Conservation (phyloP, 352 stramenopile species). For the Vaucheria bursata region DNA sequence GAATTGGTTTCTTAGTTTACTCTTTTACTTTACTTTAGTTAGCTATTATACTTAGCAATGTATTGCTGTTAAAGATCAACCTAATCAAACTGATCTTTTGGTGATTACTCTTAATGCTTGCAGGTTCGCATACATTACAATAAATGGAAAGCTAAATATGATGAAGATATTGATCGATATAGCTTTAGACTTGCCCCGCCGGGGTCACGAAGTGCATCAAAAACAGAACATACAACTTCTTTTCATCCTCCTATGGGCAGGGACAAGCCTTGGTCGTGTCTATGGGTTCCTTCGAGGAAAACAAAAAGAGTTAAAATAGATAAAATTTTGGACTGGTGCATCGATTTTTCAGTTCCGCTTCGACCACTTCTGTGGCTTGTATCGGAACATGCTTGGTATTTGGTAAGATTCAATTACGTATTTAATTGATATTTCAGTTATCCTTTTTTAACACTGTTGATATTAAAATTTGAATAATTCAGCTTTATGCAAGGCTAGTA, state of each 20-base stretch:
- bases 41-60: no score
- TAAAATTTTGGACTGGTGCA: conserved; percentile 32
- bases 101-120: not conserved
- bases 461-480: no score
- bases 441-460: no score
- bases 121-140: conserved; percentile 32
- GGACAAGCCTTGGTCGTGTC: conserved; percentile 16
- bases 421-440: no score
- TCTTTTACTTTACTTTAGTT: no score
- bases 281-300: conserved; percentile 15
- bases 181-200: conserved; percentile 24
- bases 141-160: conserved; percentile 31
- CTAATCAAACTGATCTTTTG: no score
- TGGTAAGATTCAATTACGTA: no score
- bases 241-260: conserved; percentile 1
- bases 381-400: conserved; percentile 25
- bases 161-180: conserved; percentile 29
- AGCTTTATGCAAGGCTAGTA: no score
- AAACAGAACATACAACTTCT: not conserved
- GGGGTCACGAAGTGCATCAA: conserved; percentile 12
- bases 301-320: conserved; percentile 23
- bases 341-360: conserved; percentile 22
- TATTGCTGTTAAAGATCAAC: no score
- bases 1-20: no score
- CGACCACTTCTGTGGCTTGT: conserved; percentile 30